Evolutionary conservation across 345 rosid genomes (phyloP), one percentile per base, ranked within the genome.

Genomic region (Gossypium australe): DNA sequence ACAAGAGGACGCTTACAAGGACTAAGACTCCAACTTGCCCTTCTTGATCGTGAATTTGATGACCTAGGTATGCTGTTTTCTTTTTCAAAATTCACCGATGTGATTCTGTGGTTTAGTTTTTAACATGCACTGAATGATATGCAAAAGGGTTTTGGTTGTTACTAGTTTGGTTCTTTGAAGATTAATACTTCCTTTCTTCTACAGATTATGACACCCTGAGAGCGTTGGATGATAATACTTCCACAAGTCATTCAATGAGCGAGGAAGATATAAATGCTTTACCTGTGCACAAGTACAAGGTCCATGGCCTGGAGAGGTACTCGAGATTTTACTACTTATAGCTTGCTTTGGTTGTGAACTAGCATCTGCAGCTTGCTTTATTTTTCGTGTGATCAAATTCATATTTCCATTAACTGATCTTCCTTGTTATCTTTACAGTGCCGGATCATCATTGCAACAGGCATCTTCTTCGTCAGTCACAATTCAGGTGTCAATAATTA

Each of bases 221-320:
- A 82, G 87, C 91, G 20, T 61, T 90, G 72, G 92, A 90, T 75
- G 89, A 87, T 73, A 88, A 83, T 80, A 56, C 78, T 73, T 78
- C 85, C 25, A 17, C 87, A 20, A 73, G 76, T 53, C 82, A 75
- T 77, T 85, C 94, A 27, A 87, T 90, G 94, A 90, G 86, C 24
- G 90, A 90, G 80, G 94, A 88, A 67, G 92, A 88, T 86, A 90
- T 90, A 77, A 90, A 90, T 82, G 83, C 91, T 57, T 80, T 88
- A 56, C 92, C 94, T 18, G 86, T 87, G 72, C 91, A 88, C 74
- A 87, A 85, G 80, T 84, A 88, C 73, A 90, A 85, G 85, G 84
- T 76, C 73, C 77, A 84, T 67, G 72, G 82, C 52, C 41, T 71
- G 3, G 80, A 88, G 58, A 86, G 81, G 92, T 65, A 22, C 34